Conservation (phyloP, 2,329 filamentous ascomycete species). For the Aspergillus quadrilineatus region DNA sequence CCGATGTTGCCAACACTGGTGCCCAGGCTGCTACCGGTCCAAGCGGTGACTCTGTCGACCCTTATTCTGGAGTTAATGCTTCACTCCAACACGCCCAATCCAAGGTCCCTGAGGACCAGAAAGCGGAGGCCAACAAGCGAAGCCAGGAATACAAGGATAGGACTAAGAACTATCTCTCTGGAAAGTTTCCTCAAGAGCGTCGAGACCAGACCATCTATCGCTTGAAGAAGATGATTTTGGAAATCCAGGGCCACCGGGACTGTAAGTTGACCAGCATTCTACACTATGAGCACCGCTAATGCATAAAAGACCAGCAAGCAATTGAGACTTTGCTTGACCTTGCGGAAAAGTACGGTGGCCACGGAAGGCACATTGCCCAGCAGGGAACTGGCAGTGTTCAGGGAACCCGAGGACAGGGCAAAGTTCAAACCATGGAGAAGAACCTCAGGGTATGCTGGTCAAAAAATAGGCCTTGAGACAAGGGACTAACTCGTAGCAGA, state of each 20-base stretch:
- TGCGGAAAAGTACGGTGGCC: constrained; percentile 79
- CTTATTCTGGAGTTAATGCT: constrained; percentile 46
- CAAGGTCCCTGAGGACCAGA: constrained; percentile 61
- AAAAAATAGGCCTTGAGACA: constrained; percentile 27
- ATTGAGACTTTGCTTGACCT: constrained; percentile 81
- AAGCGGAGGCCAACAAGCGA: constrained; percentile 55
- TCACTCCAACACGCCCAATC: constrained; percentile 45
- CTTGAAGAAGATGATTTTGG: constrained; percentile 95
- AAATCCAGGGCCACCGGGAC: constrained; percentile 92
- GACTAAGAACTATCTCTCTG: constrained; percentile 71
- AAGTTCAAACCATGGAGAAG: constrained; percentile 69
- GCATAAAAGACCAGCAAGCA: constrained; percentile 68
- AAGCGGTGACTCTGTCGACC: constrained; percentile 54
- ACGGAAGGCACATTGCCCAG: constrained; percentile 64
- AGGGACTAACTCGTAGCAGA: constrained; percentile 52
- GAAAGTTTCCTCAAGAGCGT: constrained; percentile 89
- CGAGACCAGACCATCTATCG: constrained; percentile 90
- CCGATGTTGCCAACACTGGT: constrained; percentile 58
- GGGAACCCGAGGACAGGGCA: constrained; percentile 65
- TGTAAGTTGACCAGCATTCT: constrained; percentile 51
- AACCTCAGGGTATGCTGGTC: constrained; percentile 64
- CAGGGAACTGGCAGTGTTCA: constrained; percentile 68
- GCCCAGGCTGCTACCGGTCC: constrained; percentile 44
- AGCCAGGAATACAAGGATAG: constrained; percentile 41
- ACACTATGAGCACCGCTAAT: constrained; percentile 12